Percentiles rank a stretch among this genome's conserved stretches.
phyloP scores from a whole-genome alignment of 495 filamentous ascomycete species.

The Apiosordaria backusii region DNA sequence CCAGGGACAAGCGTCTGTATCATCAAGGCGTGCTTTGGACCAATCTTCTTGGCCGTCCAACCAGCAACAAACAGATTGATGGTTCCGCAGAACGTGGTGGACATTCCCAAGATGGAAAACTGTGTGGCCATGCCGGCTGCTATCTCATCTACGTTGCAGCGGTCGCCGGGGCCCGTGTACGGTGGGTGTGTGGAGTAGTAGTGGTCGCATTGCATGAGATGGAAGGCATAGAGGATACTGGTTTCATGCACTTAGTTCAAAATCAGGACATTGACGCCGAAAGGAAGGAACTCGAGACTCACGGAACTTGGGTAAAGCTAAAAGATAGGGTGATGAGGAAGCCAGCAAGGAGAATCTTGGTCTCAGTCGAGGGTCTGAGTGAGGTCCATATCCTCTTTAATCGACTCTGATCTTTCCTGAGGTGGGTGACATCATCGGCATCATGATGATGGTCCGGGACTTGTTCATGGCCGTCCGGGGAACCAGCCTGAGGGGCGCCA shows the following conservation, averaged over 20 bases:
- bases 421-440: not conserved
- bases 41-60: constrained; percentile 54
- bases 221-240: constrained; percentile 53
- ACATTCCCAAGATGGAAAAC: constrained; percentile 49
- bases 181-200: constrained; percentile 49
- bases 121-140: constrained; percentile 53
- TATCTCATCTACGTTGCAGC: constrained; percentile 48
- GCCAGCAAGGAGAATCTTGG: constrained; percentile 47
- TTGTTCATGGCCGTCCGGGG: not conserved
- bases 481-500: not conserved
- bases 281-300: constrained; percentile 16
- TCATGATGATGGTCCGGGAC: not conserved
- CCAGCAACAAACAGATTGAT: constrained; percentile 57
- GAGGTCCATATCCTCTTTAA: not conserved
- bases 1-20: constrained; percentile 51
- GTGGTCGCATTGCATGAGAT: constrained; percentile 56
- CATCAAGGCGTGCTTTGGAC: constrained; percentile 49
- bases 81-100: constrained; percentile 49
- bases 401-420: not conserved
- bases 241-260: not conserved
- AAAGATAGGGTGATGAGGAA: constrained; percentile 56
- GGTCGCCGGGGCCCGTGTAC: constrained; percentile 33
- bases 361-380: constrained; percentile 28
- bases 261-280: too few relatives aligned
- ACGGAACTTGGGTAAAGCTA: constrained; percentile 58